A percentile compares a stretch with the other conserved stretches of the same genome.
These are phyloP conservation scores for Aschersonia sp. DNA, from an alignment of 2,329 filamentous ascomycete species.

Conservation along the genomic window DNA sequence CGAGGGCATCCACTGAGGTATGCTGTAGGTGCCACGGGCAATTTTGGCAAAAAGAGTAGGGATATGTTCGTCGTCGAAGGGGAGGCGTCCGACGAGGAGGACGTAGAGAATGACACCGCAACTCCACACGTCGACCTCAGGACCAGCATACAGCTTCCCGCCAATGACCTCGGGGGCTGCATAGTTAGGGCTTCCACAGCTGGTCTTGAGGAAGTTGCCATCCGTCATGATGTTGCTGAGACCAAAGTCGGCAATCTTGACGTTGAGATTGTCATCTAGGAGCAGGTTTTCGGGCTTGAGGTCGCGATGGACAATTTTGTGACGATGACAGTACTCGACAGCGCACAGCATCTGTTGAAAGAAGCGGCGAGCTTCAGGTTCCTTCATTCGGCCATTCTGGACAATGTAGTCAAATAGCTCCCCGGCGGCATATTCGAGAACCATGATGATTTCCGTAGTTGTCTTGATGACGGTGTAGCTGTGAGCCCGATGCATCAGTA, in stretches of 20 bases:
- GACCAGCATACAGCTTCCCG: slow-evolving; percentile 91
- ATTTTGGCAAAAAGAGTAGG: slow-evolving; percentile 97
- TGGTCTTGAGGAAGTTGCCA: slow-evolving; percentile 97
- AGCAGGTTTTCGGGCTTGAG: slow-evolving; percentile 94
- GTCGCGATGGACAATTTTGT: slow-evolving; percentile 97
- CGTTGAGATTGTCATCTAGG: slow-evolving; percentile 87
- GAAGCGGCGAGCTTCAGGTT: slow-evolving; percentile 87
- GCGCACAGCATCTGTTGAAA: slow-evolving; percentile 99
- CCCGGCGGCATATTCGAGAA: slow-evolving; percentile 90
- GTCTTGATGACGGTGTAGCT: slow-evolving; percentile 97
- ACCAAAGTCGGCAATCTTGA: slow-evolving; percentile 98
- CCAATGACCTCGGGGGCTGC: slow-evolving; percentile 96
- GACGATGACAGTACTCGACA: slow-evolving; percentile 95
- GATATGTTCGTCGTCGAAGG: slow-evolving; percentile 98
- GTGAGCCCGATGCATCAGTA: neutral
- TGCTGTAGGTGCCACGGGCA: slow-evolving; percentile 80
- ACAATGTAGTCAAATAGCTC: slow-evolving; percentile 99
- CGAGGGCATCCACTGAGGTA: slow-evolving; percentile 78
- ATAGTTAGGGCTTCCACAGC: slow-evolving; percentile 96
- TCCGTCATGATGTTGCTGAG: slow-evolving; percentile 99
- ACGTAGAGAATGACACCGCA: slow-evolving; percentile 85
- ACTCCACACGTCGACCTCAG: slow-evolving; percentile 98
- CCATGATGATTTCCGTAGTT: slow-evolving; percentile 92
- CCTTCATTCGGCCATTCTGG: slow-evolving; percentile 78
- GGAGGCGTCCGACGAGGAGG: slow-evolving; percentile 65